These are phyloP conservation scores for Neurospora discreta DNA, from an alignment of 495 filamentous ascomycete genomes.

Conservation along the genomic window DNA sequence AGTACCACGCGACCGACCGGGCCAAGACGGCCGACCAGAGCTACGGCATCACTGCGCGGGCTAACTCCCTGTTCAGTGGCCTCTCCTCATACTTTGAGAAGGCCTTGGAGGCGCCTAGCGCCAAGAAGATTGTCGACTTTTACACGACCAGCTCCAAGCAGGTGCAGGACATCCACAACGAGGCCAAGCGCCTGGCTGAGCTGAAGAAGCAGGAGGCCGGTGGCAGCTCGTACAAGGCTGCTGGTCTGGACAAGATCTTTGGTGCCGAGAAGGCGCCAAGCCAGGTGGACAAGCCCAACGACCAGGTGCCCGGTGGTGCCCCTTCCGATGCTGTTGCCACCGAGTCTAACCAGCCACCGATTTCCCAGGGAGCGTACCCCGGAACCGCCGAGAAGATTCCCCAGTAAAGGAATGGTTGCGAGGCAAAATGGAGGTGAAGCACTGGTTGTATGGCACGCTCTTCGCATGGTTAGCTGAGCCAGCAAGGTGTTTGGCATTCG, in stretches of 20 bases:
- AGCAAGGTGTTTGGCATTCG: background rate
- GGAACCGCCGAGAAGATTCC: background rate
- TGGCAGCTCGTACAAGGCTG: constrained; percentile 36
- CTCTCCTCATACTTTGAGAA: constrained; percentile 78
- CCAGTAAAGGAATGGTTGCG: background rate
- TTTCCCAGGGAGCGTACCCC: background rate
- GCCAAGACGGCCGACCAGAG: constrained; percentile 63
- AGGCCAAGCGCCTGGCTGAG: constrained; percentile 78
- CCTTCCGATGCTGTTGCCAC: constrained; percentile 3
- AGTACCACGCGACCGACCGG: constrained; percentile 68
- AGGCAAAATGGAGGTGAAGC: background rate
- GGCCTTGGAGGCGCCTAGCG: constrained; percentile 72
- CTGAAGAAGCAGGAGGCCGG: constrained; percentile 63
- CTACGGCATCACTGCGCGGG: constrained; percentile 62
- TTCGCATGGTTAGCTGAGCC: background rate
- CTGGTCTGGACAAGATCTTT: constrained; percentile 34
- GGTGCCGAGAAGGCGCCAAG: constrained; percentile 27
- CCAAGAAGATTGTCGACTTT: constrained; percentile 74
- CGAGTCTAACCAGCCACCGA: constrained; percentile 4
- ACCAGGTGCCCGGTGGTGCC: constrained; percentile 7
- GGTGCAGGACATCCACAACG: constrained; percentile 82
- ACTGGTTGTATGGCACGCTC: background rate
- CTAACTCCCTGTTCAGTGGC: constrained; percentile 51
- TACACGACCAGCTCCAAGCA: constrained; percentile 73
- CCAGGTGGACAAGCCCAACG: background rate